Evolutionary conservation across 2,329 filamentous ascomycete genomes (phyloP).

Genomic region (Purpureocillium takamizusanense): DNA sequence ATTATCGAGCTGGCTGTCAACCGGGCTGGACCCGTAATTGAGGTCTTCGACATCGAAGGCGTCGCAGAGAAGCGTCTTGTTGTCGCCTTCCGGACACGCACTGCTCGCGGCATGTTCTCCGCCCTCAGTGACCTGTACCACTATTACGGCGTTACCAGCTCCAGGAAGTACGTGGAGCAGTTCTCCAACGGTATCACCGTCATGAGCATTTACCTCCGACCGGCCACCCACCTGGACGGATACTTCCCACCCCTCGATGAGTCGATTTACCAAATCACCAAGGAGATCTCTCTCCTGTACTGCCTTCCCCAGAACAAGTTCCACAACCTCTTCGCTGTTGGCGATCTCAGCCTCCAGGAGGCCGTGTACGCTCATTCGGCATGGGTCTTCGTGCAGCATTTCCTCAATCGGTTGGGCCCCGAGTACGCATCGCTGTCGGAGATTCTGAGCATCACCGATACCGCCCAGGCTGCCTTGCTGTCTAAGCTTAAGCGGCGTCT

Average conservation of each 20-base stretch:
- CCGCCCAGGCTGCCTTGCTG: slow-evolving; percentile 74
- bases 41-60: slow-evolving; percentile 92
- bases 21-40: slow-evolving; percentile 88
- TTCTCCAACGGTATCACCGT: slow-evolving; percentile 98
- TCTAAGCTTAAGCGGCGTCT: slow-evolving; percentile 93
- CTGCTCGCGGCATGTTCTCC: slow-evolving; percentile 88
- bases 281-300: slow-evolving; percentile 94
- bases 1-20: slow-evolving; percentile 79
- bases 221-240: slow-evolving; percentile 48
- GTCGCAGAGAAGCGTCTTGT: slow-evolving; percentile 89
- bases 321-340: slow-evolving; percentile 77
- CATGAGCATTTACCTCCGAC: slow-evolving; percentile 89
- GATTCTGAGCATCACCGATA: slow-evolving; percentile 73
- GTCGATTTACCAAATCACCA: slow-evolving; percentile 97
- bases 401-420: slow-evolving; percentile 86
- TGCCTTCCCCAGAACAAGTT: slow-evolving; percentile 97
- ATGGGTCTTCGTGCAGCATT: slow-evolving; percentile 97
- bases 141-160: slow-evolving; percentile 95
- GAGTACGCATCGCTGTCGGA: slow-evolving; percentile 85
- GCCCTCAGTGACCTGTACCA: slow-evolving; percentile 94
- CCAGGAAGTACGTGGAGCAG: slow-evolving; percentile 95
- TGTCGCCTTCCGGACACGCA: slow-evolving; percentile 87
- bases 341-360: slow-evolving; percentile 85
- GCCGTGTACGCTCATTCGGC: slow-evolving; percentile 95
- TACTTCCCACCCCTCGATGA: slow-evolving; percentile 75